Base-by-base conservation (phyloP, 2,329 filamentous ascomycete species). In the Lasiodiplodia hormozganensis region DNA sequence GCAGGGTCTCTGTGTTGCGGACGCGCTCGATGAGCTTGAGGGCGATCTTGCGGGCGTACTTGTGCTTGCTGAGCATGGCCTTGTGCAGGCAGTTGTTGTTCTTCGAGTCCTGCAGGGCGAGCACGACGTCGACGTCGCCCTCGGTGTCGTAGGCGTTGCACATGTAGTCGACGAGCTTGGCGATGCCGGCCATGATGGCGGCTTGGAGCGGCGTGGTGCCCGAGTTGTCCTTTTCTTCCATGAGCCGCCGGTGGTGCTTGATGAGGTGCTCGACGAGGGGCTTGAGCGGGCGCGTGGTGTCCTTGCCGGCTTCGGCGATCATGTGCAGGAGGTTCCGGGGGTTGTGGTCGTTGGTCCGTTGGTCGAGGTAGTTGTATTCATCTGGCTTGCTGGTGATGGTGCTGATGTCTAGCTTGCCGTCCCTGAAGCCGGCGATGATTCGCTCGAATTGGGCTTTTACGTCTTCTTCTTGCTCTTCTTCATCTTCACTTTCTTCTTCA, bases 11-110 rank as follows among this genome's bases (percentile, higher is more conserved):
- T 1, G 1, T 31, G 40, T 62, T 12, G 38, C 21, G 23, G 12
- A 62, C 40, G 7, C 58, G 8, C 6, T 34, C 36, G 11, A 62
- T 31, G 18, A 62, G 58, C 12, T 49, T n/a, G 23, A 49, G 38
- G 11, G 40, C 58, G 10, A 62, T 58, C 7, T 23, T 49, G 11
- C 36, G 23, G 21, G 36, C 36, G 18, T 49, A 4, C 12, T 12
- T 40, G 40, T 28, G n/a, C 10, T 49, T 62, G 40, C 21, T 25
- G 8, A 16, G 36, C 21, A 34, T 7, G 21, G 58, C 58, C n/a
- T 28, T 40, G 23, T 62, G 58, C 23, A 62, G 21, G 21, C 58
- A 62, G 21, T 62, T 62, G 40, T 49, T 62, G 14, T 36, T 36
- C n/a, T 23, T 49, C 8, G 36, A 28, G 36, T 62, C 58, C 12